Percentiles rank a stretch among this genome's conserved stretches.
Evolutionary conservation across 75 land plant genomes (phyloP).

Genomic region (Sequoiadendron giganteum): DNA sequence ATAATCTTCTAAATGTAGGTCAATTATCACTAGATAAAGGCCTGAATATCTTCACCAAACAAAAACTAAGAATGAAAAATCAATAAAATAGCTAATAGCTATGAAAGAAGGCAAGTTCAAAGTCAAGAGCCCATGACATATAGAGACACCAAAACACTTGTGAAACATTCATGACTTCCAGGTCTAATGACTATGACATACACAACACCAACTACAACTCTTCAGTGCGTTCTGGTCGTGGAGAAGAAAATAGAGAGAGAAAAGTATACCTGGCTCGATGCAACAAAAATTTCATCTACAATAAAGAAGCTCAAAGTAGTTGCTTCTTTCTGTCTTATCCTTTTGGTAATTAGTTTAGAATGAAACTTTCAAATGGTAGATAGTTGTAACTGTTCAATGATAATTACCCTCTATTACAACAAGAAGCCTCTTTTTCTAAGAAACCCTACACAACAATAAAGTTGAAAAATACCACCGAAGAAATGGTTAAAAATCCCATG

Average conservation of each 20-base stretch:
- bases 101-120: too few species aligned
- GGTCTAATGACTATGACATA: too few species aligned
- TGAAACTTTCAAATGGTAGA: not conserved
- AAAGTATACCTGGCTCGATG: conserved; percentile 29
- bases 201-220: too few species aligned
- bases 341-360: not conserved
- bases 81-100: too few species aligned
- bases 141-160: too few species aligned
- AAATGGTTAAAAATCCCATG: conserved; percentile 16
- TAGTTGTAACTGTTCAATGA: not conserved
- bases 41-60: too few species aligned
- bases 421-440: not conserved
- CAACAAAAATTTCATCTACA: conserved; percentile 11
- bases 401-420: not conserved
- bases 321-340: not conserved
- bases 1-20: not conserved
- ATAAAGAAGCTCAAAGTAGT: conserved; percentile 19
- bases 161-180: too few species aligned
- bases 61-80: too few species aligned
- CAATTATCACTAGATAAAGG: too few species aligned
- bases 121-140: too few species aligned
- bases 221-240: conserved; percentile 25
- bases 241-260: conserved; percentile 12
- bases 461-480: not conserved
- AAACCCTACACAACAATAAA: not conserved